Percentiles rank a stretch among this genome's conserved stretches.
These are phyloP conservation scores for Scenedesmus sp. DNA, from an alignment of 163 green algal species.

Conservation along the genomic window DNA sequence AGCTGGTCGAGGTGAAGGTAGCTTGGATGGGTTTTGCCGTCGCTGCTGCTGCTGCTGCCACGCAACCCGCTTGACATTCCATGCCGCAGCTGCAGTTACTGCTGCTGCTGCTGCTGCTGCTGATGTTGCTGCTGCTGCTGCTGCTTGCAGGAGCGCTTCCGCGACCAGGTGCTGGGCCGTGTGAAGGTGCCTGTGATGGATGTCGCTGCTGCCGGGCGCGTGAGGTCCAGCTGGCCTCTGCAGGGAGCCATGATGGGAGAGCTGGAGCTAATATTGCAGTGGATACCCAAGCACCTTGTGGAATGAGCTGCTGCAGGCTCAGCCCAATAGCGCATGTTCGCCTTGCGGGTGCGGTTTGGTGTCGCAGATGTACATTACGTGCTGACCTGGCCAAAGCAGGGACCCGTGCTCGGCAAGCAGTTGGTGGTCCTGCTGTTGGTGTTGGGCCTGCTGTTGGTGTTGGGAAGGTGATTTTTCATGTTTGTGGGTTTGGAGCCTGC, in stretches of 20 bases:
- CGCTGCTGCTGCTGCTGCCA: not conserved
- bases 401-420: conserved; percentile 26
- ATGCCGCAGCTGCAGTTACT: not conserved
- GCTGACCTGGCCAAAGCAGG: conserved; percentile 12
- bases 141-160: conserved; percentile 46
- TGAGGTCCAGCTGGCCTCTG: conserved; percentile 28
- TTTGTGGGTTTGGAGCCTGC: no score
- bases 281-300: not conserved
- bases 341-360: no score
- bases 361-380: no score
- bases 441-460: no score
- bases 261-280: conserved; percentile 52
- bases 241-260: conserved; percentile 53
- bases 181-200: conserved; percentile 54
- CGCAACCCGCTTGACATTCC: not conserved
- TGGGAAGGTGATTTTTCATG: no score
- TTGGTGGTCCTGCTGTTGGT: conserved; percentile 23
- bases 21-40: no score
- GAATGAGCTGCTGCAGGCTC: not conserved
- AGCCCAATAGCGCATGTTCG: not conserved
- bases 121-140: conserved; percentile 4
- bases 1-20: no score
- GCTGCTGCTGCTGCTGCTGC: not conserved
- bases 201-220: conserved; percentile 35
- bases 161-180: conserved; percentile 35